Conservation (phyloP, 2,329 filamentous ascomycete species). For the Pleurostoma richardsiae region DNA sequence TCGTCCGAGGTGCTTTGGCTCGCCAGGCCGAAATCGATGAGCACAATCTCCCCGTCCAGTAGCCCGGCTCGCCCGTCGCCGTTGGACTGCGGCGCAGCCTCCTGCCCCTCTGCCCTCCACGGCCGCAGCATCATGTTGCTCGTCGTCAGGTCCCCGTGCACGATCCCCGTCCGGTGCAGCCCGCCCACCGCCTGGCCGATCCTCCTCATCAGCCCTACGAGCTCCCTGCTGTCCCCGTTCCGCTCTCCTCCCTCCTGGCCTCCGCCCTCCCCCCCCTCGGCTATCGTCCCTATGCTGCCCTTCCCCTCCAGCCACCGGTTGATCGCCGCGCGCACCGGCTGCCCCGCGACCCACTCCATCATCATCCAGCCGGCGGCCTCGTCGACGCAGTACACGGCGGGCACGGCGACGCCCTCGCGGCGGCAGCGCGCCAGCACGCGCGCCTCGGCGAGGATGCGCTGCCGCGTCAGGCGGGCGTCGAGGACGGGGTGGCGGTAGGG, state of each 20-base stretch:
- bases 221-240: slow-evolving; percentile 38
- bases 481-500: slow-evolving; percentile 87
- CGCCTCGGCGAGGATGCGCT: slow-evolving; percentile 84
- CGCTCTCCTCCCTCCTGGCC: slow-evolving; percentile 16
- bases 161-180: slow-evolving; percentile 78
- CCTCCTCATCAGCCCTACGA: slow-evolving; percentile 60
- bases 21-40: slow-evolving; percentile 94
- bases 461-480: slow-evolving; percentile 79
- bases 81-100: slow-evolving; percentile 10
- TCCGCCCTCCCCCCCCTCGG: slow-evolving; percentile 12
- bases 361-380: slow-evolving; percentile 66
- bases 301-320: slow-evolving; percentile 58
- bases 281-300: slow-evolving; percentile 17
- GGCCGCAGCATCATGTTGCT: slow-evolving; percentile 87
- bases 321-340: slow-evolving; percentile 63
- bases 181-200: slow-evolving; percentile 68
- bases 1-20: slow-evolving; percentile 79
- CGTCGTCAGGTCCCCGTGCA: slow-evolving; percentile 94
- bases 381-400: slow-evolving; percentile 69
- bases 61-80: slow-evolving; percentile 14
- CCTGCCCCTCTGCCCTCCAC: slow-evolving; percentile 13
- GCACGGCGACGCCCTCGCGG: slow-evolving; percentile 75
- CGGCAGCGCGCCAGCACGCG: slow-evolving; percentile 76
- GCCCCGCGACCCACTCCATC: slow-evolving; percentile 79
- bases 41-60: slow-evolving; percentile 69